These are phyloP conservation scores for Arabidopsis thaliana DNA, from an alignment of 345 rosid species.

Conservation along the genomic window TAIR10.1 NC_003076.8:13958001-13958500, in stretches of 20 bases:
- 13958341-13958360: conserved; percentile 72
- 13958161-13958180: conserved; percentile 81
- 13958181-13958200: conserved; percentile 78
- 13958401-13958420: not conserved
- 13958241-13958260: conserved; percentile 93
- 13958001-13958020: conserved; percentile 92
- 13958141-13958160: conserved; percentile 61
- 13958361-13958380: conserved; percentile 46
- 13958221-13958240: conserved; percentile 96
- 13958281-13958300: conserved; percentile 73
- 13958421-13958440: not conserved
- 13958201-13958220: conserved; percentile 75
- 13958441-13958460: conserved; percentile 91
- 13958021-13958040: conserved; percentile 92
- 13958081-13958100: conserved; percentile 1
- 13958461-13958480: conserved; percentile 65
- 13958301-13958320: conserved; percentile 88
- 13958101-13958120: not conserved
- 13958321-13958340: conserved; percentile 88
- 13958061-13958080: conserved; percentile 72
- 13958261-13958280: conserved; percentile 74
- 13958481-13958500: conserved; percentile 75
- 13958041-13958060: conserved; percentile 95
- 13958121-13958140: not conserved
- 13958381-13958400: not conserved